A percentile compares a stretch with the other conserved stretches of the same genome.
Evolutionary conservation across 1,284 basidiomycete species (phyloP).

Genomic region (Cryptococcus wingfieldii): DNA sequence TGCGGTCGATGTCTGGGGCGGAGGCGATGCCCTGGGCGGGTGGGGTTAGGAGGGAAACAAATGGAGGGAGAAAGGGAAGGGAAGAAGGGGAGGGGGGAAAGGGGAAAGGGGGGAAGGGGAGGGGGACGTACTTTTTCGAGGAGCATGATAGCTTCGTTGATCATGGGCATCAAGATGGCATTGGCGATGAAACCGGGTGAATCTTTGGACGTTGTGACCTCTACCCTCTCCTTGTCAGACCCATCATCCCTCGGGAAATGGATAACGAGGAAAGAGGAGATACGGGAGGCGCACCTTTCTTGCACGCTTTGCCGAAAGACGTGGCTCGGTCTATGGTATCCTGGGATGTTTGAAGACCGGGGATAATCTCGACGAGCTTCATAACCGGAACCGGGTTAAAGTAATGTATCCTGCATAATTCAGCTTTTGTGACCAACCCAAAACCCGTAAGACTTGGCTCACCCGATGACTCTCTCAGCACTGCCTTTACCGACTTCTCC

Average conservation of each 20-base stretch:
- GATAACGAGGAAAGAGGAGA: background rate
- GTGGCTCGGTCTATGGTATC: constrained; percentile 73
- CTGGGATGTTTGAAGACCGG: constrained; percentile 80
- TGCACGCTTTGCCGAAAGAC: constrained; percentile 79
- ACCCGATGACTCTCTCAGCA: constrained; percentile 61
- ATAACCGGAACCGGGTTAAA: constrained; percentile 95
- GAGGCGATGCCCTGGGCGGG: constrained; percentile 70
- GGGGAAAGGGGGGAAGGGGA: background rate
- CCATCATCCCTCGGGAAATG: background rate
- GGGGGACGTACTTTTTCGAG: constrained; percentile 66
- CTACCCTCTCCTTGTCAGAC: constrained; percentile 46
- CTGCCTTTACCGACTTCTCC: constrained; percentile 51
- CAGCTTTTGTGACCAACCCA: background rate
- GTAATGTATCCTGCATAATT: constrained; percentile 66
- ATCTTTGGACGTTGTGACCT: constrained; percentile 81
- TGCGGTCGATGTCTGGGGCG: constrained; percentile 92
- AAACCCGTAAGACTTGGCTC: background rate
- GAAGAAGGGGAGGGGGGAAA: background rate
- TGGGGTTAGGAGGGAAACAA: background rate
- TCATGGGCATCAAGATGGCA: constrained; percentile 50
- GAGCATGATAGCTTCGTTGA: constrained; percentile 78
- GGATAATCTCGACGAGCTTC: constrained; percentile 89
- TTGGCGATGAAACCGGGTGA: constrained; percentile 68
- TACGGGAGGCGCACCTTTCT: constrained; percentile 62
- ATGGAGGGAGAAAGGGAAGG: no score